phyloP scores from a whole-genome alignment of 768 basidiomycete species.

The Baorangia bicolor region DNA sequence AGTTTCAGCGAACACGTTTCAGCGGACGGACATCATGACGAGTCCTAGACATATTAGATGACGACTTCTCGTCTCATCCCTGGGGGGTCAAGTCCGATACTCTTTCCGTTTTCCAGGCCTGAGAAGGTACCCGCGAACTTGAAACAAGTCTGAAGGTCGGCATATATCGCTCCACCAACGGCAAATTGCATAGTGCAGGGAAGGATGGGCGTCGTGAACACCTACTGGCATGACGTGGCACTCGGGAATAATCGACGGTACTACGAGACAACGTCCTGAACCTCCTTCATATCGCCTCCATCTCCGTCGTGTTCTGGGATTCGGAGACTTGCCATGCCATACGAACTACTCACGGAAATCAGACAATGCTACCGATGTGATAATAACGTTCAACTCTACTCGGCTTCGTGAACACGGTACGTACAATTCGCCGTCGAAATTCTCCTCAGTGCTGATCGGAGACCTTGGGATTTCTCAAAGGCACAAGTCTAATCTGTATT shows the following conservation, averaged over 20 bases:
- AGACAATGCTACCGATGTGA: not conserved
- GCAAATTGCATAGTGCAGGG: too few species aligned
- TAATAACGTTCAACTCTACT: not conserved
- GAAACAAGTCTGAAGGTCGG: too few species aligned
- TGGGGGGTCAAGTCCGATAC: too few species aligned
- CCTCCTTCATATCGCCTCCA: not conserved
- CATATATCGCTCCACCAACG: too few species aligned
- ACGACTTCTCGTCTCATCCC: too few species aligned
- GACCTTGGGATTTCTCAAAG: not conserved
- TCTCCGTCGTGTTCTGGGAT: not conserved
- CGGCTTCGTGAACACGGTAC: not conserved
- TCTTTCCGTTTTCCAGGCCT: too few species aligned
- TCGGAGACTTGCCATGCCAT: not conserved
- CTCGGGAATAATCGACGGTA: not conserved
- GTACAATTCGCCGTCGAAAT: not conserved
- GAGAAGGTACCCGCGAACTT: too few species aligned
- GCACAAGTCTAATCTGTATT: not conserved
- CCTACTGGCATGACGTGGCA: not conserved
- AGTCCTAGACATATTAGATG: too few species aligned
- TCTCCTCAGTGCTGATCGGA: not conserved
- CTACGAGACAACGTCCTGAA: not conserved
- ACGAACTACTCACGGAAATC: not conserved
- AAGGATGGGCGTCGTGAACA: not conserved
- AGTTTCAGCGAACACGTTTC: too few species aligned
- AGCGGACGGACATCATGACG: too few species aligned